Conservation (phyloP, 2,329 filamentous ascomycete genomes). For the Fusarium chlamydosporum region DNA sequence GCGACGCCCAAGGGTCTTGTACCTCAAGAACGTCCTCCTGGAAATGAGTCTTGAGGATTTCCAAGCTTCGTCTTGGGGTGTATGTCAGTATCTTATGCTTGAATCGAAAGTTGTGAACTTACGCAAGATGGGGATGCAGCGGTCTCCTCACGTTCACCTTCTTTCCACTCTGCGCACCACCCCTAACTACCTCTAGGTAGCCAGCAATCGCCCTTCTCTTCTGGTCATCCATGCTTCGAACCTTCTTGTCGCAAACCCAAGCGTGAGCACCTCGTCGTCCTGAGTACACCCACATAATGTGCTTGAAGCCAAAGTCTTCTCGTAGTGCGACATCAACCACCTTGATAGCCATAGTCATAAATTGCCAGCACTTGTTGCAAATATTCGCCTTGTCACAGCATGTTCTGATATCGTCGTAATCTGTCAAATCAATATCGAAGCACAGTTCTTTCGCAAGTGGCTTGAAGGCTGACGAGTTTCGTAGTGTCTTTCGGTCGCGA, state of each 20-base stretch:
- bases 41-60: conserved; percentile 88
- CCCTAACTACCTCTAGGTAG: conserved; percentile 91
- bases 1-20: conserved; percentile 86
- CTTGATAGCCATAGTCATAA: conserved; percentile 98
- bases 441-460: conserved; percentile 94
- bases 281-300: conserved; percentile 99
- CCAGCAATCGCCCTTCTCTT: conserved; percentile 87
- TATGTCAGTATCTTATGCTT: conserved; percentile 34
- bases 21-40: conserved; percentile 82
- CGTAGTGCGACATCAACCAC: conserved; percentile 88
- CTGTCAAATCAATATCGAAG: conserved; percentile 99
- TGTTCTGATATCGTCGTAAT: conserved; percentile 96
- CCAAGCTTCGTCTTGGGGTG: conserved; percentile 77
- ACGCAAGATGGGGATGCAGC: conserved; percentile 89
- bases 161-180: conserved; percentile 87
- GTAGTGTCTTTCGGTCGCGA: conserved; percentile 88
- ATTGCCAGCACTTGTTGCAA: conserved; percentile 94
- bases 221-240: conserved; percentile 85
- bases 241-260: conserved; percentile 95
- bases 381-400: conserved; percentile 96
- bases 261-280: conserved; percentile 96
- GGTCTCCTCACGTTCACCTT: conserved; percentile 87
- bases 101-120: conserved; percentile 51
- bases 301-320: conserved; percentile 96
- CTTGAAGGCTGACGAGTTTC: conserved; percentile 84